Base-by-base conservation (phyloP, 2,329 filamentous ascomycete genomes). In the Zasmidium citrigriseum region DNA sequence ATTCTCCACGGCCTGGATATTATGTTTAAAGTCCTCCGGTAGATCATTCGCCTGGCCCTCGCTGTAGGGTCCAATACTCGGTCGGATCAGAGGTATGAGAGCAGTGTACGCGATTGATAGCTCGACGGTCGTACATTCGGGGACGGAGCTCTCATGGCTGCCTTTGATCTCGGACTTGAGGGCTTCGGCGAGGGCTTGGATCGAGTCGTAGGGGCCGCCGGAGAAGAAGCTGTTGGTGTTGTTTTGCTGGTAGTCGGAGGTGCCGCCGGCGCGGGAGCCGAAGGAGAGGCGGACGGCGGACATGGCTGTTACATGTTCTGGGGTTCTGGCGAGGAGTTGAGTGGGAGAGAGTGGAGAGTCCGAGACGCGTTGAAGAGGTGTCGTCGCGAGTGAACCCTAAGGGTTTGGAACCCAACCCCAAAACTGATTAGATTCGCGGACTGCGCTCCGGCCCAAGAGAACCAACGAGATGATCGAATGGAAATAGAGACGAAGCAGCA, bases 1-100 rank as follows among this genome's bases (percentile, higher is more conserved):
- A 41, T 41, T 41, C 14, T 41, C 34, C 7, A 41, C 16, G 18
- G 14, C 16, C 22, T 45, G 41, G 4, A 46, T 18, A 25, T 54
- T 64, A 38, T 52, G 55, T 54, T 69, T 69, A 66, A 67, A 72
- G 27, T 70, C 64, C 3, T 49, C 41, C 16, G 69, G 68, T n/a
- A 72, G 53, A 55, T 71, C 69, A 29, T 71, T 64, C 29, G 58
- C 57, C 21, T 67, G 66, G 18, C 65, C 66, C 3, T 69, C 60
- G 21, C 67, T 56, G 48, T 72, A 72, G 7, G 68, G 68, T 16
- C 69, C 69, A 18, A 70, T 68, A 34, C 46, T 56, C 1, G 69
- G 69, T 18, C 68, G 62, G 29, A 69, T 46, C 4, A 72, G 63
- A 7, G 67, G 63, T 2, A 71, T 48, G 14, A 58, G 50, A 3